phyloP scores from a whole-genome alignment of 805 yeast genomes.

The Ogataea degrootiae region DNA sequence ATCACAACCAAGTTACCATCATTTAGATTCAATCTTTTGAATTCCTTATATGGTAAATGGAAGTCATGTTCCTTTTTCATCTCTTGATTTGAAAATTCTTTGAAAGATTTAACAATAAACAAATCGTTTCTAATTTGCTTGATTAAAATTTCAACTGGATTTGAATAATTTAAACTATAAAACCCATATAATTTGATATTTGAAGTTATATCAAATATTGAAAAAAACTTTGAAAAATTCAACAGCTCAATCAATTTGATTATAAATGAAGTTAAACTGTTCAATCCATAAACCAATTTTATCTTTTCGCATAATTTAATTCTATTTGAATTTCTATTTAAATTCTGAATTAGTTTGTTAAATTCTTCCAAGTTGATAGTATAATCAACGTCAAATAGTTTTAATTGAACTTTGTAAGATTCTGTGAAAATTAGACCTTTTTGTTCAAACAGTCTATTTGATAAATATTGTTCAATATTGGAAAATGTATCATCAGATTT shows the following conservation, averaged over 20 bases:
- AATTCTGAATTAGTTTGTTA: constrained; percentile 10
- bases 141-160: constrained; percentile 28
- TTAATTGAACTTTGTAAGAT: constrained; percentile 22
- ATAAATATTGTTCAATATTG: not conserved
- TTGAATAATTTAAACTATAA: constrained; percentile 21
- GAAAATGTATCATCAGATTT: too few relatives aligned
- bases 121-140: constrained; percentile 28
- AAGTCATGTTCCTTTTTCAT: constrained; percentile 30
- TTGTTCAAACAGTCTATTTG: constrained; percentile 10
- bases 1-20: constrained; percentile 29
- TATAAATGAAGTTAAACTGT: constrained; percentile 20
- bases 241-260: constrained; percentile 18
- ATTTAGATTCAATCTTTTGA: constrained; percentile 24
- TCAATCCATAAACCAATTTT: constrained; percentile 24
- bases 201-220: constrained; percentile 28
- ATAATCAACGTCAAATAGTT: constrained; percentile 26
- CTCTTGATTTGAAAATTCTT: constrained; percentile 27
- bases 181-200: constrained; percentile 29
- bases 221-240: constrained; percentile 24
- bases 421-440: constrained; percentile 26
- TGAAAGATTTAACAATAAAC: constrained; percentile 27
- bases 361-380: constrained; percentile 21
- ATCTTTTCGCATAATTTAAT: constrained; percentile 24
- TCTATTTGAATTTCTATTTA: constrained; percentile 12
- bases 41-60: constrained; percentile 29